Evolutionary conservation across 352 stramenopile genomes (phyloP).

Genomic region (Globisporangium spinosum): DNA sequence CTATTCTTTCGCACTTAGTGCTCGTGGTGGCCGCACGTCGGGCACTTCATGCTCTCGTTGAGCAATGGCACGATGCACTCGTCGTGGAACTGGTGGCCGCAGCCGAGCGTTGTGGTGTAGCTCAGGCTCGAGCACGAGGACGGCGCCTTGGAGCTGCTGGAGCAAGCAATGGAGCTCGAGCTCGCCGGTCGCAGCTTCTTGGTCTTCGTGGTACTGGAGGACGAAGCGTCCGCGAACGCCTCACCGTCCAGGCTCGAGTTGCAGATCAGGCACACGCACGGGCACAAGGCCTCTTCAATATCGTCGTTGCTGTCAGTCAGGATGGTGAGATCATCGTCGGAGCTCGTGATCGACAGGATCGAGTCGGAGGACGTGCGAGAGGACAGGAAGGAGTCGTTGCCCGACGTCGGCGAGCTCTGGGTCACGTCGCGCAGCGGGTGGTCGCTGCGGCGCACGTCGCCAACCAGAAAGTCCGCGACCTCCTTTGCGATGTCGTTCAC

Average conservation of each 20-base stretch:
- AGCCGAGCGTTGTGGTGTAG: constrained; percentile 70
- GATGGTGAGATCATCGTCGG: constrained; percentile 32
- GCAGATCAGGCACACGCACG: constrained; percentile 29
- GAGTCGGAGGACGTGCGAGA: constrained; percentile 12
- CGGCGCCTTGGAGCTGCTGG: constrained; percentile 17
- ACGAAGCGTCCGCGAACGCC: constrained; percentile 19
- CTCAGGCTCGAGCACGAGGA: constrained; percentile 26
- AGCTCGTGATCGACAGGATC: constrained; percentile 18
- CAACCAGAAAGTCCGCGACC: constrained; percentile 63
- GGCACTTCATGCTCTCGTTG: constrained; percentile 65
- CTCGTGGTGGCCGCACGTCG: constrained; percentile 54
- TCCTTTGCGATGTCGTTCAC: constrained; percentile 29
- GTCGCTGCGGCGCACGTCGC: constrained; percentile 43
- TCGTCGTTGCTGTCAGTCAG: background rate
- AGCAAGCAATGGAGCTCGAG: constrained; percentile 11
- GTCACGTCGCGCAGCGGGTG: constrained; percentile 33
- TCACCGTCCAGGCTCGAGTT: constrained; percentile 42
- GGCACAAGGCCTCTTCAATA: background rate
- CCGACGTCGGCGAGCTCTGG: constrained; percentile 10
- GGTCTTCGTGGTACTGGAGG: background rate
- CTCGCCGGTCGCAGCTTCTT: background rate
- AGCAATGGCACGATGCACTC: constrained; percentile 79
- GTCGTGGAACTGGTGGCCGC: constrained; percentile 78
- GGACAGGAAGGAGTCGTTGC: constrained; percentile 1
- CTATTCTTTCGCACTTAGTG: background rate